A percentile compares a stretch with the other conserved stretches of the same genome.
Evolutionary conservation across 768 basidiomycete species (phyloP).

Genomic region (Xerocomus potaroensis): DNA sequence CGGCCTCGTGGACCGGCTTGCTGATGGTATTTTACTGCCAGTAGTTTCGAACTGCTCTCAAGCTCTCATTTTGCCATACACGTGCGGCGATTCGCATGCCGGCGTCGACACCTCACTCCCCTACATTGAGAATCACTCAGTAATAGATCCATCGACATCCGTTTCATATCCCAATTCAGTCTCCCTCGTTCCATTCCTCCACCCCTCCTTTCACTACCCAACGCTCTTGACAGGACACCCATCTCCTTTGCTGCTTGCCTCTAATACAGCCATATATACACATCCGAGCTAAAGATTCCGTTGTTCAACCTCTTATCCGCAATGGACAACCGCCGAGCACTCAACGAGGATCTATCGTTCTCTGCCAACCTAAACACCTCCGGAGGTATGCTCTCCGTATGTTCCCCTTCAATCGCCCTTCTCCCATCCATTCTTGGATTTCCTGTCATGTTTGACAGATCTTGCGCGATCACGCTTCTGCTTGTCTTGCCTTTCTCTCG

Average conservation of each 20-base stretch:
- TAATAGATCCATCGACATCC: neutral
- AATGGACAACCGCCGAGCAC: conserved; percentile 23
- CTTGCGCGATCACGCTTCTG: conserved; percentile 9
- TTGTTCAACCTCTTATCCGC: conserved; percentile 8
- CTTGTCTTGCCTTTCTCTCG: neutral
- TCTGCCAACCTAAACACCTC: conserved; percentile 10
- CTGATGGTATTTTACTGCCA: neutral
- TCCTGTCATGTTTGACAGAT: conserved; percentile 12
- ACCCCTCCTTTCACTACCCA: neutral
- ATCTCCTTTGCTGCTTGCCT: too few relatives aligned
- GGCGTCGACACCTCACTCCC: neutral
- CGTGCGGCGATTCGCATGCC: conserved; percentile 9
- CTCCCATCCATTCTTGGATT: conserved; percentile 6
- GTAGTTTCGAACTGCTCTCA: too few relatives aligned
- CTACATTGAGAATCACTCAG: conserved; percentile 13
- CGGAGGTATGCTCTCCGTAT: conserved; percentile 27
- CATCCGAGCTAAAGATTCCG: neutral
- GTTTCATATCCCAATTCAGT: conserved; percentile 2
- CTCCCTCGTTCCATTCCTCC: neutral
- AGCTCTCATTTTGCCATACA: conserved; percentile 3
- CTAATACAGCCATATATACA: conserved; percentile 5
- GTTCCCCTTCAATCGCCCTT: conserved; percentile 7
- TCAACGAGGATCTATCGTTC: conserved; percentile 10
- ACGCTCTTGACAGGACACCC: neutral
- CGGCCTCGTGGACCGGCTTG: too few relatives aligned